Percentiles rank a stretch among this genome's conserved stretches.
Conservation (phyloP, 345 rosid genomes). For the Aquilaria malaccensis region DNA sequence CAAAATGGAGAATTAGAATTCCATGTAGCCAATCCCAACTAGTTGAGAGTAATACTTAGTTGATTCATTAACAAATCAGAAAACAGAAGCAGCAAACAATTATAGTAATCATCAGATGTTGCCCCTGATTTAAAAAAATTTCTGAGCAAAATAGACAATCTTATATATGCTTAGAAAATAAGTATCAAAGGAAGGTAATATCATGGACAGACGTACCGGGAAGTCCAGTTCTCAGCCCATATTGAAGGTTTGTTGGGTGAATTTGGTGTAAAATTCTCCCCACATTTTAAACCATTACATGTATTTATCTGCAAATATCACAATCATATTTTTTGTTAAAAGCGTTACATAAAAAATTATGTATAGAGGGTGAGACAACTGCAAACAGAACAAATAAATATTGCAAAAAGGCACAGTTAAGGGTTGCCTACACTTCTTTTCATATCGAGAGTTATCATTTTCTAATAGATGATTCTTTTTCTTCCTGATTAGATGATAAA, state of each 20-base stretch:
- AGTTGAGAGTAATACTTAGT: no score
- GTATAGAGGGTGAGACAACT: neutral
- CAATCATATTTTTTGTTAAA: no score
- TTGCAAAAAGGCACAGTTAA: no score
- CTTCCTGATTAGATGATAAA: no score
- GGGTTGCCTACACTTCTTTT: no score
- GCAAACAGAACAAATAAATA: neutral
- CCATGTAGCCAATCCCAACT: no score
- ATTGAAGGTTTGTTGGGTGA: constrained; percentile 66
- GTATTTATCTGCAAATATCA: constrained; percentile 49
- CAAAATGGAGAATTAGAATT: no score
- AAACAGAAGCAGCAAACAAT: neutral
- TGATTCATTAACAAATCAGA: neutral
- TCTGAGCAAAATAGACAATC: no score
- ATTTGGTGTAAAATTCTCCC: constrained; percentile 69
- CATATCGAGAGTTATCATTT: no score
- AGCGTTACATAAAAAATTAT: neutral
- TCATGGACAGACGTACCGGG: constrained; percentile 37
- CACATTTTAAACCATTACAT: constrained; percentile 85
- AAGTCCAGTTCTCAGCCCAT: constrained; percentile 90
- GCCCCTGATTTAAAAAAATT: no score
- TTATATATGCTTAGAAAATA: no score
- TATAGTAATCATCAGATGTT: no score
- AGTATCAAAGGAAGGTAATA: neutral
- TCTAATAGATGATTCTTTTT: neutral